Conservation (phyloP, 2,329 filamentous ascomycete species). For the Colletotrichum destructivum region DNA sequence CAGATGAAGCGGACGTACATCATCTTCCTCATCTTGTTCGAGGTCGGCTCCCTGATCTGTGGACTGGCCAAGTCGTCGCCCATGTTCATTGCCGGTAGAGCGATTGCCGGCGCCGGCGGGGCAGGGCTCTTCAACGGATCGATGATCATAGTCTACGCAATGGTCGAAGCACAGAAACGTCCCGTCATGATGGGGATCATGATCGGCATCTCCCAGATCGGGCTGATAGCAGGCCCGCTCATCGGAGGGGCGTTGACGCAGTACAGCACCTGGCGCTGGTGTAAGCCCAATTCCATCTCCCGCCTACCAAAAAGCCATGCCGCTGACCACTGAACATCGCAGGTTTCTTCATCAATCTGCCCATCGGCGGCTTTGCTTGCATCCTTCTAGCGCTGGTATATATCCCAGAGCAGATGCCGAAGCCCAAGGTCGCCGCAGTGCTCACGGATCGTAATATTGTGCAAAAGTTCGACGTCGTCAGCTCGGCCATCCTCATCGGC, state of each 20-base stretch:
- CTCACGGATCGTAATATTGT: slow-evolving; percentile 50
- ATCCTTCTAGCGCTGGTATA: slow-evolving; percentile 50
- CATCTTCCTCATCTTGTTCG: slow-evolving; percentile 50
- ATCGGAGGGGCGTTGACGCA: slow-evolving; percentile 48
- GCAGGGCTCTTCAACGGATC: slow-evolving; percentile 59
- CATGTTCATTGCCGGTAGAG: slow-evolving; percentile 65
- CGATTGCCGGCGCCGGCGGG: slow-evolving; percentile 60
- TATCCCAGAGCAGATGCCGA: slow-evolving; percentile 54
- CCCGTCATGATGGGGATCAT: slow-evolving; percentile 52
- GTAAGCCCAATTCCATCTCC: slow-evolving; percentile 45
- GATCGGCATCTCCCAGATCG: slow-evolving; percentile 55
- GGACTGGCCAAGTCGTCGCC: slow-evolving; percentile 58
- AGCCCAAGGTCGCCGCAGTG: slow-evolving; percentile 47
- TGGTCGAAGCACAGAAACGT: slow-evolving; percentile 47
- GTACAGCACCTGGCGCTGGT: slow-evolving; percentile 54
- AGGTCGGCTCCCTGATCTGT: slow-evolving; percentile 63
- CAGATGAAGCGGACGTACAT: slow-evolving; percentile 49
- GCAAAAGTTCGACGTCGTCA: slow-evolving; percentile 57
- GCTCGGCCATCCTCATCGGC: slow-evolving; percentile 59
- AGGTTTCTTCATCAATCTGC: slow-evolving; percentile 64
- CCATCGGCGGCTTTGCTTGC: slow-evolving; percentile 56
- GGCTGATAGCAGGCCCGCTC: slow-evolving; percentile 60
- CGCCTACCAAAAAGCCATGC: no score
- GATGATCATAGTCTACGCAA: slow-evolving; percentile 51
- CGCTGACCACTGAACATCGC: no score